These are phyloP conservation scores for Crepidotus sp. DNA, from an alignment of 1,284 basidiomycete genomes.

Conservation along the genomic window DNA sequence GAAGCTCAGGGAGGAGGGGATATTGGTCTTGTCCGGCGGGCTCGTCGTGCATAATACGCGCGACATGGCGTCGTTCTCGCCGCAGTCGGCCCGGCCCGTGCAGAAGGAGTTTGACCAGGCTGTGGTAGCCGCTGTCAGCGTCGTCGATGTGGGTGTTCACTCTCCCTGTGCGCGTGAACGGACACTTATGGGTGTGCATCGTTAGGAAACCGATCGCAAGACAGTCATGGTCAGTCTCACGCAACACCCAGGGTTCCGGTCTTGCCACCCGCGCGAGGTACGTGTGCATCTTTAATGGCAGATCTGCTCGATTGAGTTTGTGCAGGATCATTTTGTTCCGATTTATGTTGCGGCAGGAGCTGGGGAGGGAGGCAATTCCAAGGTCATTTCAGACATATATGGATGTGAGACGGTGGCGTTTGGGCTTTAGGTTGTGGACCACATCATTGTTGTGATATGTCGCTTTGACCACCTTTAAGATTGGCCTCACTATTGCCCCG, in stretches of 20 bases:
- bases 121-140: slow-evolving; percentile 43
- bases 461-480: not conserved
- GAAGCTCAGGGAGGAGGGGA: slow-evolving; percentile 54
- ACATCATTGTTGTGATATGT: not conserved
- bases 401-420: slow-evolving; percentile 57
- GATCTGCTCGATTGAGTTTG: slow-evolving; percentile 52
- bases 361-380: slow-evolving; percentile 43
- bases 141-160: slow-evolving; percentile 37
- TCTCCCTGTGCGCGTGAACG: not conserved
- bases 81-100: slow-evolving; percentile 29
- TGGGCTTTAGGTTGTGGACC: slow-evolving; percentile 25
- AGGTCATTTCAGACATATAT: slow-evolving; percentile 45
- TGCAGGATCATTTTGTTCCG: slow-evolving; percentile 5
- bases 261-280: slow-evolving; percentile 56
- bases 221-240: slow-evolving; percentile 35
- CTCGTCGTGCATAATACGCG: slow-evolving; percentile 59
- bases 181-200: not conserved
- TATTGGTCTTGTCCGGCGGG: slow-evolving; percentile 65
- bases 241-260: slow-evolving; percentile 51
- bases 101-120: slow-evolving; percentile 34
- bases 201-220: slow-evolving; percentile 23
- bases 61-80: slow-evolving; percentile 45
- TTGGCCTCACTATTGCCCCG: too few relatives aligned
- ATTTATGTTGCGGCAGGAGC: slow-evolving; percentile 29
- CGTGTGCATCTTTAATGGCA: slow-evolving; percentile 21